Base-by-base conservation (phyloP, 2,329 filamentous ascomycete genomes). In the Scytalidium lignicola region DNA sequence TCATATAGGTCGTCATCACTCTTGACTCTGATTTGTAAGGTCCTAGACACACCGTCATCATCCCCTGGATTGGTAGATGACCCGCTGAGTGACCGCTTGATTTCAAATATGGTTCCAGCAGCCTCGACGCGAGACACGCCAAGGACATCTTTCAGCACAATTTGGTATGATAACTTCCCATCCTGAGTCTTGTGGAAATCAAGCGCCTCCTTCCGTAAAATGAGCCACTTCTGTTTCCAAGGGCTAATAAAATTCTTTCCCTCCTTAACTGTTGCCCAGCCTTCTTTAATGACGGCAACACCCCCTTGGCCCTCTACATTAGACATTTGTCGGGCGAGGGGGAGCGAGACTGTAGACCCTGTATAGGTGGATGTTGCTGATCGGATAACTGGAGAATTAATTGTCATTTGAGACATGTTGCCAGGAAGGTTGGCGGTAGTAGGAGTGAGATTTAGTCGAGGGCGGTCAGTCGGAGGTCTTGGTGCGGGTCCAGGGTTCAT, bases 401-500 rank as follows among this genome's bases (percentile, higher is more conserved):
- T 76, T 63, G 79, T 85, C 76, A 92, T 82, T 62, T 85, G 86
- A 51, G 85, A 86, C 75, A 92, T 89, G 70, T 84, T 91, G 55
- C 85, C 86, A 15, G 86, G 82, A 19, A 88, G 75, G 65, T 84
- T 88, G 60, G 74, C 72, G 54, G 82, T 80, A 65, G 81, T 87
- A 53, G 85, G 90, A 40, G 87, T 90, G 52, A 95, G 78, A 61
- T 85, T 84, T 58, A 96, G 81, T 64, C 88, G 85, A 53, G 90
- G 88, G 62, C 88, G 83, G 64, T 93, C 88, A 52, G 80, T 85
- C 18, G 92, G 93, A 53, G 93, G 92, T 62, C 88, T 86, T 57
- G 93, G 93, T 58, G 93, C 92, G 60, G 93, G 92, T 57, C 93
- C 90, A 54, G 93, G 90, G 70, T 97, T 97, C 88, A 97, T 95